Evolutionary conservation across 352 stramenopile genomes (phyloP).

Genomic region (Phytopythium mirpurense): DNA sequence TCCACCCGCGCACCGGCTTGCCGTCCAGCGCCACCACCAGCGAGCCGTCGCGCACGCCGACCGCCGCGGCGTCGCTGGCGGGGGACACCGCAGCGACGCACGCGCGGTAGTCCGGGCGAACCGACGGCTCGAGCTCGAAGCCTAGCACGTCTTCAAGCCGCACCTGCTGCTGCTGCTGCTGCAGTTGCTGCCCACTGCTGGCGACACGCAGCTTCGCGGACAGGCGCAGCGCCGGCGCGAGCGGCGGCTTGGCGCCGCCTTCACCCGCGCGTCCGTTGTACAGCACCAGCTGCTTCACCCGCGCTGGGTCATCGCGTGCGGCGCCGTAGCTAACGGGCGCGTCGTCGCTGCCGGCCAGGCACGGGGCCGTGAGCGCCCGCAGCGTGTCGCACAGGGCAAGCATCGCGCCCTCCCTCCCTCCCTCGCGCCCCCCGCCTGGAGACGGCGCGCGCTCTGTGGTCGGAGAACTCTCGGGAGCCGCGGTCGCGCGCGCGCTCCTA

Average conservation of each 20-base stretch:
- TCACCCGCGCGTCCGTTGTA: constrained; percentile 8
- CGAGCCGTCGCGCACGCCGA: constrained; percentile 43
- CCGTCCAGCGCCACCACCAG: constrained; percentile 59
- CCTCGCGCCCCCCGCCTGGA: not conserved
- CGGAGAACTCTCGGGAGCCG: too few relatives aligned
- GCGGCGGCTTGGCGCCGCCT: constrained; percentile 22
- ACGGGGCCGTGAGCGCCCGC: constrained; percentile 28
- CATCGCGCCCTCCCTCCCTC: constrained; percentile 11
- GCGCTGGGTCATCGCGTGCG: constrained; percentile 21
- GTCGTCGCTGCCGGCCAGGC: constrained; percentile 27
- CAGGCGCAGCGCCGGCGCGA: constrained; percentile 28
- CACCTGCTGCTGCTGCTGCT: not conserved
- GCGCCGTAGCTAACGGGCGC: constrained; percentile 21
- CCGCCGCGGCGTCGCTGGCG: constrained; percentile 37
- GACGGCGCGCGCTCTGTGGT: not conserved
- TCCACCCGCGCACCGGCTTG: constrained; percentile 39
- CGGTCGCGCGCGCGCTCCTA: not conserved
- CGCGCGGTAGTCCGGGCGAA: constrained; percentile 50
- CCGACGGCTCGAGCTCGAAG: constrained; percentile 52
- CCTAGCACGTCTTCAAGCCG: constrained; percentile 40
- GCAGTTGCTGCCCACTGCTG: constrained; percentile 12
- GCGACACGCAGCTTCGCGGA: constrained; percentile 42
- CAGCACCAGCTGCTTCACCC: constrained; percentile 19
- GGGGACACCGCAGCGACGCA: constrained; percentile 64
- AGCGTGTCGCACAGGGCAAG: constrained; percentile 38